These are phyloP conservation scores for Cenchrus purpureus DNA, from an alignment of 176 grass and related monocot species.

Conservation along the genomic window DNA sequence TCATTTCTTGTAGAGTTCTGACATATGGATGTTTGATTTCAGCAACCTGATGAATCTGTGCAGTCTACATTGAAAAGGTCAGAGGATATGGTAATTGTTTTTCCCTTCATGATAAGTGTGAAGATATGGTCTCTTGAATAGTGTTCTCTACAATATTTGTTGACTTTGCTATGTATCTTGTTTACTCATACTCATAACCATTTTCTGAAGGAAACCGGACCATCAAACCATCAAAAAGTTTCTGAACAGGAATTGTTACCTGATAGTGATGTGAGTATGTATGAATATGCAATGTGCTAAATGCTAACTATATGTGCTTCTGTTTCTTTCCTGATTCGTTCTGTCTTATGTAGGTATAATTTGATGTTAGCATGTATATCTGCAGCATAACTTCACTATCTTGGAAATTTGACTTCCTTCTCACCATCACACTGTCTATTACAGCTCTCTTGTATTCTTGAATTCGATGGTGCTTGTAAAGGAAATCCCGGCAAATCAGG, in stretches of 20 bases:
- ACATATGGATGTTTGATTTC: conserved; percentile 37
- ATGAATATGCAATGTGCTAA: conserved; percentile 27
- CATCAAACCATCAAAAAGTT: conserved; percentile 36
- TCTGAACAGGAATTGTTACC: conserved; percentile 21
- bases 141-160: not conserved
- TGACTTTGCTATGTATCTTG: not conserved
- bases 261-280: conserved; percentile 53
- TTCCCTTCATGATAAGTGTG: conserved; percentile 14
- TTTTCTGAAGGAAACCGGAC: conserved; percentile 49
- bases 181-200: conserved; percentile 13
- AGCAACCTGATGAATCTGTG: conserved; percentile 73
- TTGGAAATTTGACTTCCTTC: conserved; percentile 27
- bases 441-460: conserved; percentile 82
- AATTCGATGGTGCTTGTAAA: conserved; percentile 93
- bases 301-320: not conserved
- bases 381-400: conserved; percentile 5
- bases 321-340: conserved; percentile 19
- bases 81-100: conserved; percentile 44
- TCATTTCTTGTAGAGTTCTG: conserved; percentile 5
- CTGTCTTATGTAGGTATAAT: not conserved
- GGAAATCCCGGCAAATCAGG: conserved; percentile 93
- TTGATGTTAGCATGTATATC: conserved; percentile 15
- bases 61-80: conserved; percentile 53
- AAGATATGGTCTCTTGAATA: conserved; percentile 6
- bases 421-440: conserved; percentile 29